A percentile compares a stretch with the other conserved stretches of the same genome.
These are phyloP conservation scores for Gautieria morchelliformis DNA, from an alignment of 768 basidiomycete genomes.

Conservation along the genomic window DNA sequence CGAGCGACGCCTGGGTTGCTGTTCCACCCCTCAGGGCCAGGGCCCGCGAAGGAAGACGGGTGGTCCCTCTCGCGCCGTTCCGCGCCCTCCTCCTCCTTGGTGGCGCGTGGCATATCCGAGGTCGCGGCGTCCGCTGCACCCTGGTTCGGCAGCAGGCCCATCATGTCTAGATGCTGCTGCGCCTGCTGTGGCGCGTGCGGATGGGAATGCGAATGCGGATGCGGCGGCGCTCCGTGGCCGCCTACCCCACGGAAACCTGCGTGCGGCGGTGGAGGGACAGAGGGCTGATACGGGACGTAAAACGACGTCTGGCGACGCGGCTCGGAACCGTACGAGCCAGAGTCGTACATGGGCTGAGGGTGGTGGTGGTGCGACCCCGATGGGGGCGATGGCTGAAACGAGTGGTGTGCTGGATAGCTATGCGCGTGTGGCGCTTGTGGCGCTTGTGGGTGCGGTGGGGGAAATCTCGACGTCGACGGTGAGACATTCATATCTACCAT, in stretches of 20 bases:
- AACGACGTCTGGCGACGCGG: background rate
- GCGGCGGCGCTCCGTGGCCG: background rate
- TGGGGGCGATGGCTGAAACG: background rate
- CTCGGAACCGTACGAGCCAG: background rate
- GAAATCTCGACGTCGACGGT: background rate
- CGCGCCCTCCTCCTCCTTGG: background rate
- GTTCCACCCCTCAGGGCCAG: background rate
- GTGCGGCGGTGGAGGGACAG: background rate
- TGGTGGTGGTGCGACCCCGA: background rate
- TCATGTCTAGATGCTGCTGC: background rate
- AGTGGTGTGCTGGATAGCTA: background rate
- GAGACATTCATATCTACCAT: background rate
- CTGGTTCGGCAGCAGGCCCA: background rate
- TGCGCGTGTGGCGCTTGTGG: background rate
- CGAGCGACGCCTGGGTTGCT: background rate
- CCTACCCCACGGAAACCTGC: background rate
- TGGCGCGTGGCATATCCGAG: background rate
- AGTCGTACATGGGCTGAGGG: slow-evolving; percentile 1
- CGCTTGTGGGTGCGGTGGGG: background rate
- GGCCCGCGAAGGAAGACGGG: background rate
- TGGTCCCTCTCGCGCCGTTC: background rate
- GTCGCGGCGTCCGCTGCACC: background rate
- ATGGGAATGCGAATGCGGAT: background rate
- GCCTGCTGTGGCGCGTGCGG: too few species aligned
- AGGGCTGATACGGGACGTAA: slow-evolving; percentile 1